Evolutionary conservation across 768 basidiomycete species (phyloP), one percentile per base, ranked within the genome.

Genomic region (Suillus subluteus): DNA sequence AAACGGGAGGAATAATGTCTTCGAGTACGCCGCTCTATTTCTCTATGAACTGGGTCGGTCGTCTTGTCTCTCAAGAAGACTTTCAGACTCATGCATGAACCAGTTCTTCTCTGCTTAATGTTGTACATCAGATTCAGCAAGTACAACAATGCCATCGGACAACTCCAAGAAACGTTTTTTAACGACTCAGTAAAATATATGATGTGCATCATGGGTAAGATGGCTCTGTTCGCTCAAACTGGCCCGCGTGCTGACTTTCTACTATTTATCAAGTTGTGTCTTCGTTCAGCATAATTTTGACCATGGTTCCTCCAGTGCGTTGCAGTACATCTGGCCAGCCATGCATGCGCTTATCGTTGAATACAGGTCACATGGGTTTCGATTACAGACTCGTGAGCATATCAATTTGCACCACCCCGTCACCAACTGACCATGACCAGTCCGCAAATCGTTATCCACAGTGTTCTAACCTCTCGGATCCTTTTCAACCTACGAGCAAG

Each of bases 81-180:
- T 48, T n/a, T 23, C 5, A 2, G n/a, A 48, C 48, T 23, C 5
- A 48, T 23, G n/a, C 48, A 48, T 13, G 21, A 48, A 48, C 13
- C 12, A 48, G 48, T 48, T 12, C 48, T 48, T n/a, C 6, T 48
- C 6, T 48, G 48, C n/a, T 48, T 48, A n/a, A 23, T 48, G 48
- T 23, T 48, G n/a, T 48, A 48, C n/a, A 48, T 48, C n/a, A 48
- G n/a, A 48, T 48, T 48, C 48, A 48, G 48, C n/a, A 48, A 48
- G n/a, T 48, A 48, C 48, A 23, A 6, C 48, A 6, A 48, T 23
- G n/a, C 48, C 12, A 12, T n/a, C 48, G 48, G 48, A 23, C 48
- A 1, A 23, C 48, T 48, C 12, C 48, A 48, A 48, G 12, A n/a
- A 48, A 48, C 48, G 48, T 48, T 23, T 23, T 48, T 48, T 6